Base-by-base conservation (phyloP, 163 green algal genomes). In the Chlamydomonas reinhardtii region DNA sequence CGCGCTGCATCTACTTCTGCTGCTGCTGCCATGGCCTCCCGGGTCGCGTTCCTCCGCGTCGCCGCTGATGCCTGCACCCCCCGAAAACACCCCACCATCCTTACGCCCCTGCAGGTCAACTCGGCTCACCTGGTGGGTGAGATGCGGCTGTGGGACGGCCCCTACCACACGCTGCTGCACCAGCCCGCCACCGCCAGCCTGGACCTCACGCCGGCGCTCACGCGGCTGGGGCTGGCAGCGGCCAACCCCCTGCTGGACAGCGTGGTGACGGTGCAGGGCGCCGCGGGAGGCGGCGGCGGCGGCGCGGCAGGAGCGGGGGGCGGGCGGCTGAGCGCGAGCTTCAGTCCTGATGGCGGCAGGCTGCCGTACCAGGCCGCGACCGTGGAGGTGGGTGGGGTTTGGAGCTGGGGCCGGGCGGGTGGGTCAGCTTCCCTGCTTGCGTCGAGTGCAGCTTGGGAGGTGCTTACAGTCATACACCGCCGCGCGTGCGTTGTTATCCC, bases 301-400 rank as follows among this genome's bases (percentile, higher is more conserved):
- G 39, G n/a, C n/a, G n/a, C n/a, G n/a, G n/a, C n/a, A n/a, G n/a
- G n/a, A n/a, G n/a, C n/a, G n/a, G n/a, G 31, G 31, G 35, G 72
- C 31, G 35, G 59, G 9, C 37, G 39, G 29, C 72, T 87, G 37
- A 17, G 37, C 2, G 61, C 61, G 4, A 69, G 61, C 9, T 82
- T 87, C 72, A 56, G 16, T n/a, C 71, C 82, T 2, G 72, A 82
- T 3, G 82, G 72, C 8, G 72, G 71, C 19, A 19, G 72, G 14
- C 71, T 87, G 72, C 82, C 82, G n/a, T 87, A 87, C 82, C 35
- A 66, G 14, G 72, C 66, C 4, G 82, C 82, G 5, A 87, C 82
- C 9, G 35, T 82, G 31, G 61, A 74, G 82, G 82, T 87, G 43
- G 2, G 56, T 29, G 35, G 2, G 52, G 48, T 17, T 8, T 48